Evolutionary conservation across 208 protist species (phyloP).

Genomic region (Trypanosoma theileri): DNA sequence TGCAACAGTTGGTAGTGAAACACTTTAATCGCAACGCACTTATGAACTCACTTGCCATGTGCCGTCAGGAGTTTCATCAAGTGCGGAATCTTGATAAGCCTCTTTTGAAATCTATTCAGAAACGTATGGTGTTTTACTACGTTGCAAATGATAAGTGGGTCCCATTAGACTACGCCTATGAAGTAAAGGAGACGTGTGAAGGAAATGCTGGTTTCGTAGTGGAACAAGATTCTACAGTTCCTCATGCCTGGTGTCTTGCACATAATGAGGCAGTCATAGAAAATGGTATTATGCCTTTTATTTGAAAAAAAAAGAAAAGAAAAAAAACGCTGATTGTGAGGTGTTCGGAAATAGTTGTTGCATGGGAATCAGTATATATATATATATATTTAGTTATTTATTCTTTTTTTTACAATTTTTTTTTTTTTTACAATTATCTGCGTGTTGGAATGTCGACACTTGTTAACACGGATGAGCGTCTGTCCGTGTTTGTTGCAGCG

Average conservation of each 20-base stretch:
- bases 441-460: too few species aligned
- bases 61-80: constrained; percentile 53
- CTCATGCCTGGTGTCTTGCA: constrained; percentile 71
- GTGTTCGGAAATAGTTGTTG: not conserved
- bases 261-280: constrained; percentile 51
- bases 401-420: too few species aligned
- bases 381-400: too few species aligned
- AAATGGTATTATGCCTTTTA: constrained; percentile 45
- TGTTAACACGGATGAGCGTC: too few species aligned
- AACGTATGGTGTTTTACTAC: constrained; percentile 72
- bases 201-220: constrained; percentile 41
- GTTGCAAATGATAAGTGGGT: constrained; percentile 63
- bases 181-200: constrained; percentile 44
- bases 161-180: constrained; percentile 41
- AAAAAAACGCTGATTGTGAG: not conserved
- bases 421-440: too few species aligned
- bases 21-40: constrained; percentile 32
- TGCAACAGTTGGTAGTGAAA: constrained; percentile 29
- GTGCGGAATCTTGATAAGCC: constrained; percentile 46
- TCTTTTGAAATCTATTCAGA: constrained; percentile 42
- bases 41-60: constrained; percentile 58
- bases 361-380: not conserved
- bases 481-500: too few species aligned
- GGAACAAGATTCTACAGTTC: constrained; percentile 42
- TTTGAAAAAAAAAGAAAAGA: not conserved